phyloP scores from a whole-genome alignment of 805 yeast genomes.

The Metschnikowia cerradonensis region DNA sequence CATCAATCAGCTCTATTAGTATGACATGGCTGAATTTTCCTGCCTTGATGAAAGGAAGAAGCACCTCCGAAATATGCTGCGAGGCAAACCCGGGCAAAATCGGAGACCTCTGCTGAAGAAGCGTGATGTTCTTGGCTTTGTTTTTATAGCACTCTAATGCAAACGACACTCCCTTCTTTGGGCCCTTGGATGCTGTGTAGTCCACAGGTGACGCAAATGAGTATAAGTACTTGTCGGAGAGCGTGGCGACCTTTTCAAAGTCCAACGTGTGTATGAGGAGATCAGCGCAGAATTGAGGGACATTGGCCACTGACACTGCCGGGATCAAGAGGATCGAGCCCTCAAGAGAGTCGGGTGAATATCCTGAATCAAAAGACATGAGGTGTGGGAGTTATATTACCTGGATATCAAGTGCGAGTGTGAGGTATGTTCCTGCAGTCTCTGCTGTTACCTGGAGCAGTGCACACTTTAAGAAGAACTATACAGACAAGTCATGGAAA shows the following conservation, averaged over 20 bases:
- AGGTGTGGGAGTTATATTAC: not conserved
- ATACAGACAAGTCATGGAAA: too few relatives aligned
- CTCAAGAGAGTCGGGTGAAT: slow-evolving; percentile 5
- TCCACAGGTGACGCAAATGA: slow-evolving; percentile 87
- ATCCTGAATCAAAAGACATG: slow-evolving; percentile 8
- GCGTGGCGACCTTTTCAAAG: slow-evolving; percentile 47
- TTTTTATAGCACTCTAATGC: slow-evolving; percentile 63
- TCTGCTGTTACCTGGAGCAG: too few relatives aligned
- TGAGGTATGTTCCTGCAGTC: not conserved
- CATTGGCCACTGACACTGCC: slow-evolving; percentile 80
- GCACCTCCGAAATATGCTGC: slow-evolving; percentile 48
- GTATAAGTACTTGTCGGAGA: slow-evolving; percentile 61
- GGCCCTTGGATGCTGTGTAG: slow-evolving; percentile 17
- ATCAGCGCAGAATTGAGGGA: slow-evolving; percentile 80
- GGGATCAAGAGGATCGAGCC: slow-evolving; percentile 62
- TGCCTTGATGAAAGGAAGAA: slow-evolving; percentile 45
- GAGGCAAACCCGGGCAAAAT: slow-evolving; percentile 59
- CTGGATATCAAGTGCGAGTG: not conserved
- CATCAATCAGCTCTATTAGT: slow-evolving; percentile 69
- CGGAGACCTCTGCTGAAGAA: slow-evolving; percentile 85
- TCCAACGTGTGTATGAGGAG: slow-evolving; percentile 61
- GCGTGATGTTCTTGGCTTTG: slow-evolving; percentile 37
- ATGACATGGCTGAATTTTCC: slow-evolving; percentile 44
- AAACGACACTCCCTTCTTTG: slow-evolving; percentile 45
- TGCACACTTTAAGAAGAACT: too few relatives aligned